Conservation (phyloP, 2,329 filamentous ascomycete genomes). For the Coniochaeta prunicola region DNA sequence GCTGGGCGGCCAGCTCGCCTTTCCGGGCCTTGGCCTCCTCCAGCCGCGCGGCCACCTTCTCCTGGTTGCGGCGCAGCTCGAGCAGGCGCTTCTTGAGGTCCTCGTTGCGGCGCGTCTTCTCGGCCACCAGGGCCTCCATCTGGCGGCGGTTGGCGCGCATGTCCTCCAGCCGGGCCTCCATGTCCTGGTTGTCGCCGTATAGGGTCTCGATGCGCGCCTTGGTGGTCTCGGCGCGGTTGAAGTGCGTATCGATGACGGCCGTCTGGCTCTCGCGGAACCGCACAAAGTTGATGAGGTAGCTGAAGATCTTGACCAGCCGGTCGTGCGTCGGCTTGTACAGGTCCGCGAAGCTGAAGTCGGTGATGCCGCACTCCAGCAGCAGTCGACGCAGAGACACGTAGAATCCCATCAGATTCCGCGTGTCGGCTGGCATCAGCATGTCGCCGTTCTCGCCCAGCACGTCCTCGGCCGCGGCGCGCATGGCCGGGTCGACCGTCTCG, state of each 20-base stretch:
- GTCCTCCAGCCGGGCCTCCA: constrained; percentile 71
- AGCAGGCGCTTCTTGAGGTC: constrained; percentile 77
- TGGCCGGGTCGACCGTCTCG: constrained; percentile 88
- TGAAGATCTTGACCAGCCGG: constrained; percentile 89
- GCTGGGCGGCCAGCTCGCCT: constrained; percentile 59
- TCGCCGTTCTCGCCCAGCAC: constrained; percentile 79
- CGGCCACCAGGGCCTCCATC: constrained; percentile 73
- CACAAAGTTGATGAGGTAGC: constrained; percentile 97
- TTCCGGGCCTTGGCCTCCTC: constrained; percentile 81
- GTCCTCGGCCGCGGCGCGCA: constrained; percentile 86
- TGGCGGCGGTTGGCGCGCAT: constrained; percentile 73
- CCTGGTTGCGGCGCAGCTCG: constrained; percentile 74
- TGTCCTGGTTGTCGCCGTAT: constrained; percentile 79
- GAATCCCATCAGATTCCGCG: constrained; percentile 92
- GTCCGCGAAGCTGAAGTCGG: constrained; percentile 89
- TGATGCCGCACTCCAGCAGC: constrained; percentile 80
- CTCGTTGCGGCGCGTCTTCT: constrained; percentile 81
- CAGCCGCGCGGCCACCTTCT: constrained; percentile 72
- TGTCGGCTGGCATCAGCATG: constrained; percentile 71
- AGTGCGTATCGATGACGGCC: constrained; percentile 81
- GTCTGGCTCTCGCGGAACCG: constrained; percentile 93
- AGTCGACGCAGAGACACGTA: constrained; percentile 77
- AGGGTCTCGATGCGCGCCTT: constrained; percentile 84
- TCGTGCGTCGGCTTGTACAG: constrained; percentile 86
- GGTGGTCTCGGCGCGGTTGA: constrained; percentile 80